A percentile compares a stretch with the other conserved stretches of the same genome.
phyloP scores from a whole-genome alignment of 192 early-diverging fungal species.

The Coemansia nantahalensis region DNA sequence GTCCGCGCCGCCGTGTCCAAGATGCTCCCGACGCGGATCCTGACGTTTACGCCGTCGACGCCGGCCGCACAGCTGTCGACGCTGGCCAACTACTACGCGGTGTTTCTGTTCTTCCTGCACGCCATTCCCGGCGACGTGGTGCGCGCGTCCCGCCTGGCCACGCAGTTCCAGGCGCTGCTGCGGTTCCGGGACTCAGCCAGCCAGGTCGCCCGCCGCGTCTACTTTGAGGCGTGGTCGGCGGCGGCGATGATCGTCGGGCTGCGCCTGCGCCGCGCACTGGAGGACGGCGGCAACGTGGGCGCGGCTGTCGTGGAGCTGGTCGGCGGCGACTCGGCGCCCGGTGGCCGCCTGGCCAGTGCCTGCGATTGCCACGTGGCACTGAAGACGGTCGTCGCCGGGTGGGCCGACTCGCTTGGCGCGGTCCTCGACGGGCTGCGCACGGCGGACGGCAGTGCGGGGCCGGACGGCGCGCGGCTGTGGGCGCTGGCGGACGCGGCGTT shows the following conservation, averaged over 20 bases:
- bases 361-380: conserved; percentile 29
- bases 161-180: conserved; percentile 46
- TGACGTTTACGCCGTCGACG: conserved; percentile 27
- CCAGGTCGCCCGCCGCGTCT: conserved; percentile 39
- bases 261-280: conserved; percentile 11
- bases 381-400: conserved; percentile 19
- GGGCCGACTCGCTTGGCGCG: conserved; percentile 27
- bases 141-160: conserved; percentile 27
- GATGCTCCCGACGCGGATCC: conserved; percentile 47
- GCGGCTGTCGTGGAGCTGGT: conserved; percentile 6
- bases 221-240: conserved; percentile 54
- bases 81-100: conserved; percentile 49
- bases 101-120: conserved; percentile 52
- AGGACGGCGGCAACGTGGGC: conserved; percentile 10
- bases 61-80: conserved; percentile 26
- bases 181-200: conserved; percentile 43
- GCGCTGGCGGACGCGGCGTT: conserved; percentile 31
- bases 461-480: conserved; percentile 13
- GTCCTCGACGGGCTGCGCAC: conserved; percentile 1
- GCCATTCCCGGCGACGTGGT: conserved; percentile 45
- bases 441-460: not conserved
- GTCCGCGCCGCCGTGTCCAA: conserved; percentile 46
- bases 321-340: not conserved
- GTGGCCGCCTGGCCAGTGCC: too few relatives aligned
- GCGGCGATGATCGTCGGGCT: conserved; percentile 21